Base-by-base conservation (phyloP, 2,329 filamentous ascomycete species). In the Cercospora berteroae region DNA sequence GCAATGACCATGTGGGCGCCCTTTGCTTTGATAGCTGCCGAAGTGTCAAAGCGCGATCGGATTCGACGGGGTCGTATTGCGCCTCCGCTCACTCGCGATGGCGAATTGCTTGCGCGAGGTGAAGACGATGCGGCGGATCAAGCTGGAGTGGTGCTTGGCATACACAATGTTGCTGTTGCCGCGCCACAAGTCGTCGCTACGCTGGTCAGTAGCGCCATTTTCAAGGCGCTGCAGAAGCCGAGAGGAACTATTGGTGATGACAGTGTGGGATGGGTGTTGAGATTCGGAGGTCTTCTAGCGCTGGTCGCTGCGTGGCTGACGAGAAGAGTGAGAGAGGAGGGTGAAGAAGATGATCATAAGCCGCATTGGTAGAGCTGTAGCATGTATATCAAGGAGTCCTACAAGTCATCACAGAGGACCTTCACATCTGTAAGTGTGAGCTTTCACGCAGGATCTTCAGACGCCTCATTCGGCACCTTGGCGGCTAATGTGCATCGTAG, bases 81-180 rank as follows among this genome's bases (percentile, higher is more conserved):
- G 8, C 74, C 75, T 6, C 79, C 78, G 4, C 76, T 77, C 4
- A 78, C 77, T 36, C 60, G 66, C 2, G 70, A 73, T 36, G 79
- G 77, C 8, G 76, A 79, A 52, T 70, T 80, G 31, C 74, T 83
- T 13, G 80, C 80, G 4, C 67, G 77, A 10, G 80, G 79, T 16
- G 81, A 86, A 57, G 84, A 85, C n/a, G 84, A 85, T 2, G 84
- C 87, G 27, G 83, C 87, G 2, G 91, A 94, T 74, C 90, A 95
- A 77, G 92, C 93, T 4, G 93, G 94, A 50, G 91, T 97, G 48
- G 93, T 98, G 55, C 85, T 98, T 2, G 94, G 94, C 8, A 93
- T 98, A 64, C 94, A 98, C 83, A 98, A 98, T 79, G 94, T 98
- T 81, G 90, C 94, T 16, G 91, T 98, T 72, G 93, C 94, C 0